Evolutionary conservation across 345 rosid genomes (phyloP).

Genomic region (Salix suchowensis): DNA sequence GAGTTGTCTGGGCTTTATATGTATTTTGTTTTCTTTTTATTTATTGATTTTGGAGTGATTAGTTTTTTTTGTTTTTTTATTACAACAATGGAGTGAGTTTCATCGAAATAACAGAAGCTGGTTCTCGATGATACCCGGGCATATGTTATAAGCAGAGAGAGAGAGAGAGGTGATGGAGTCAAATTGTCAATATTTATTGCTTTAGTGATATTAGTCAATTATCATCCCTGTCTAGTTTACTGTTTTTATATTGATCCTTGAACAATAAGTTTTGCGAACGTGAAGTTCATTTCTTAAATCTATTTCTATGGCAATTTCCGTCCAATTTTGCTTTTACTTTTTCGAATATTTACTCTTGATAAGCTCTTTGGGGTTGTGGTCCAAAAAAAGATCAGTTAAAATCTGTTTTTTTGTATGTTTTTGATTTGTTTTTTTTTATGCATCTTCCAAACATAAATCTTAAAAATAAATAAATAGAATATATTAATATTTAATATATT

Average conservation of each 20-base stretch:
- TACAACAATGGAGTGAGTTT: background rate
- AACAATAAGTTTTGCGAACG: background rate
- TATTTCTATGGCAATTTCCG: too few relatives aligned
- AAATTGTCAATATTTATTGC: background rate
- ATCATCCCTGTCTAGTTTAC: background rate
- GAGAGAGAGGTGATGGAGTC: background rate
- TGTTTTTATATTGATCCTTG: background rate
- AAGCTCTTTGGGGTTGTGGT: too few relatives aligned
- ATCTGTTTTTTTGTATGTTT: too few relatives aligned
- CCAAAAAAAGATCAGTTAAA: too few relatives aligned
- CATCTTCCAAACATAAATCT: too few relatives aligned
- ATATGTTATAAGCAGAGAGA: background rate
- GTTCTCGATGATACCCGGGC: background rate
- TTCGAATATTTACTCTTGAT: too few relatives aligned
- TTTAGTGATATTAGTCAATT: background rate
- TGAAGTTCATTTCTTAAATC: background rate
- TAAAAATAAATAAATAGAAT: too few relatives aligned
- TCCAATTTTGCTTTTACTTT: too few relatives aligned
- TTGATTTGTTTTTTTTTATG: too few relatives aligned
- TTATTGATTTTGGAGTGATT: background rate
- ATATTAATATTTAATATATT: too few relatives aligned
- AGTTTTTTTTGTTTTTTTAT: background rate
- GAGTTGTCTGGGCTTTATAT: slow-evolving; percentile 20
- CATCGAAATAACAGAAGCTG: slow-evolving; percentile 13
- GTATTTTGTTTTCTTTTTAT: background rate